Evolutionary conservation across 805 yeast genomes (phyloP).

Genomic region (Pichia phayaonensis): DNA sequence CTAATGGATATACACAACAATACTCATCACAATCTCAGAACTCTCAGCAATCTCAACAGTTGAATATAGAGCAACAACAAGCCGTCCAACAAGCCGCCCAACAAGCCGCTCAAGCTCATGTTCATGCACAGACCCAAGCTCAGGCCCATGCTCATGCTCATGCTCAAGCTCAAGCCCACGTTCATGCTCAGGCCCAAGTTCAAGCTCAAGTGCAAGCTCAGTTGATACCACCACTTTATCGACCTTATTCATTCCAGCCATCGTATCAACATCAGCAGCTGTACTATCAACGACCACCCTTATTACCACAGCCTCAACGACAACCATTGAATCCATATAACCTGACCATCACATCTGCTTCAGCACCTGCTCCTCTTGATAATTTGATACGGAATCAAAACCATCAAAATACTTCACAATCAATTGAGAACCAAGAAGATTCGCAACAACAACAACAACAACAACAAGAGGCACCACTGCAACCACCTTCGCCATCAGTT

Average conservation of each 20-base stretch:
- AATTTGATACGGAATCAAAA: neutral
- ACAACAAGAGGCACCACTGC: neutral
- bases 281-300: neutral
- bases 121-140: conserved; percentile 8
- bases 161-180: conserved; percentile 4
- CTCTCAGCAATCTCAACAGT: neutral
- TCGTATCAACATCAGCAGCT: neutral
- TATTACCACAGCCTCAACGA: neutral
- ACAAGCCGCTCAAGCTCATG: neutral
- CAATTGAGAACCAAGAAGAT: neutral
- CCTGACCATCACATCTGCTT: neutral
- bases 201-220: conserved; percentile 1
- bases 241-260: conserved; percentile 3
- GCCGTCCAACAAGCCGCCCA: neutral
- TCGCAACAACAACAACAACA: neutral
- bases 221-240: neutral
- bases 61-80: neutral
- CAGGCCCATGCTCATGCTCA: conserved; percentile 5
- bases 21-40: neutral
- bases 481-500: neutral
- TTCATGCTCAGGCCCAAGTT: neutral
- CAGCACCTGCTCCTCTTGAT: neutral
- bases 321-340: neutral
- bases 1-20: conserved; percentile 1
- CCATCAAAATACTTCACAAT: neutral